A percentile compares a stretch with the other conserved stretches of the same genome.
These are phyloP conservation scores for Haplographium delicatum DNA, from an alignment of 495 filamentous ascomycete species.

Conservation along the genomic window DNA sequence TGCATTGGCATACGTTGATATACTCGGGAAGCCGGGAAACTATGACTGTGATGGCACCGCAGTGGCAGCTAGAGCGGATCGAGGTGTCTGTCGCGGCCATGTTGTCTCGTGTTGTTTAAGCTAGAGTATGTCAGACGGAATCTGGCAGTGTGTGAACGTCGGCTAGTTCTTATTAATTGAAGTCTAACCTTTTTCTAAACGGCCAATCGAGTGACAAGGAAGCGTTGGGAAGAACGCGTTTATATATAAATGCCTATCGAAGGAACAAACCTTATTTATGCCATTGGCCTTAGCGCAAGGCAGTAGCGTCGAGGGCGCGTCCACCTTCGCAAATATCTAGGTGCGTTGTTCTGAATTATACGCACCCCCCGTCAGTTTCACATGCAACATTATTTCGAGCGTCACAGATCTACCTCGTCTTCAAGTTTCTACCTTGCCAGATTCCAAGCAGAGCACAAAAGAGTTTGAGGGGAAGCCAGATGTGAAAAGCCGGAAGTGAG, in stretches of 20 bases:
- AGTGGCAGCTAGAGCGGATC: conserved; percentile 30
- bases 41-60: conserved; percentile 29
- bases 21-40: conserved; percentile 26
- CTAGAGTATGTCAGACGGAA: conserved; percentile 8
- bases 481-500: conserved; percentile 8
- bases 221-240: conserved; percentile 3
- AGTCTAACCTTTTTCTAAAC: too few species aligned
- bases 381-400: conserved; percentile 8
- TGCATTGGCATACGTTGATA: conserved; percentile 34
- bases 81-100: conserved; percentile 14
- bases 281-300: conserved; percentile 11
- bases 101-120: conserved; percentile 12
- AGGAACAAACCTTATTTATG: conserved; percentile 14
- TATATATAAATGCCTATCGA: conserved; percentile 6
- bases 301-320: conserved; percentile 6
- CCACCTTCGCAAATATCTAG: conserved; percentile 7
- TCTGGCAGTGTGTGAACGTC: conserved; percentile 8
- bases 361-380: conserved; percentile 1
- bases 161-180: too few species aligned
- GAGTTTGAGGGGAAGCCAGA: background rate
- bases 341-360: conserved; percentile 8
- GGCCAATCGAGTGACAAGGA: conserved; percentile 1
- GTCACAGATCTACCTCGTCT: background rate
- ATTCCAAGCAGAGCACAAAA: conserved; percentile 1
- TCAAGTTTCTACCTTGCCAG: conserved; percentile 8